Conservation (phyloP, 768 basidiomycete species). For the Roridomyces roridus region DNA sequence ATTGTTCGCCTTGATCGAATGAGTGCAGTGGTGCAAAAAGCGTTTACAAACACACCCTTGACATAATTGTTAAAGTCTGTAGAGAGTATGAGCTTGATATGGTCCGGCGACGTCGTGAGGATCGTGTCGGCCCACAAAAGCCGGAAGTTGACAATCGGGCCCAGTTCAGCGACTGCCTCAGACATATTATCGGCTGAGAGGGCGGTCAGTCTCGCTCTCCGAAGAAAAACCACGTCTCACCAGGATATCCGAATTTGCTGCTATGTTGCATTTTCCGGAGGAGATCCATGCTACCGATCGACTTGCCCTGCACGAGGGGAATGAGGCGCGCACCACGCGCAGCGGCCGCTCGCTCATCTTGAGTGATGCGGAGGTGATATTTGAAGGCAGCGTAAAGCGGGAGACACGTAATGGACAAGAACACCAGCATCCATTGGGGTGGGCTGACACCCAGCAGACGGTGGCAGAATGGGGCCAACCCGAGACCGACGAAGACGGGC, state of each 20-base stretch:
- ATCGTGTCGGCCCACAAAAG: conserved; percentile 26
- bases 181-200: conserved; percentile 15
- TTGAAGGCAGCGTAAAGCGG: not conserved
- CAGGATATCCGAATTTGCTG: conserved; percentile 37
- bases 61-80: conserved; percentile 35
- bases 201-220: not conserved
- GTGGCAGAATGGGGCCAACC: not conserved
- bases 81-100: conserved; percentile 33
- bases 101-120: conserved; percentile 27
- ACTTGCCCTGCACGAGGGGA: conserved; percentile 23
- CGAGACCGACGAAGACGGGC: not conserved
- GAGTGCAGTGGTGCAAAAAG: no score
- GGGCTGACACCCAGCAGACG: not conserved
- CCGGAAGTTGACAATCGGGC: conserved; percentile 22
- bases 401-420: not conserved
- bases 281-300: conserved; percentile 36
- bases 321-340: conserved; percentile 33
- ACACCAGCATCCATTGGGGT: not conserved
- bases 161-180: conserved; percentile 11
- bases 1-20: no score
- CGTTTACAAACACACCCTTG: no score
- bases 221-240: conserved; percentile 15
- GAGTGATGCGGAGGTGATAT: no score
- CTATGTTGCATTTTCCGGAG: conserved; percentile 26
- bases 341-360: no score